Conservation (phyloP, 75 land plant genomes). For the Sequoia sempervirens region DNA sequence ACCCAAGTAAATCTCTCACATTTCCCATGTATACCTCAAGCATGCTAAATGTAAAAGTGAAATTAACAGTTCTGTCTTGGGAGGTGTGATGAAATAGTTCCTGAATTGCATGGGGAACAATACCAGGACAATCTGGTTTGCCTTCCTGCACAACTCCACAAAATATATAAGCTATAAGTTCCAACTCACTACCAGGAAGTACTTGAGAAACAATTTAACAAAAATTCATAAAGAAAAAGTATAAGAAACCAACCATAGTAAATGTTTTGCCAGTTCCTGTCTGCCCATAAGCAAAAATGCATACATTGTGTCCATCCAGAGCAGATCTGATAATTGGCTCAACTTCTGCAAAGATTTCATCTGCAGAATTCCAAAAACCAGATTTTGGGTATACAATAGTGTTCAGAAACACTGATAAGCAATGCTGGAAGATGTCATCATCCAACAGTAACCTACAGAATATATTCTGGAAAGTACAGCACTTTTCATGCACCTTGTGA, state of each 20-base stretch:
- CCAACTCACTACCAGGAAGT: neutral
- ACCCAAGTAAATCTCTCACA: conserved; percentile 60
- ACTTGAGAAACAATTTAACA: neutral
- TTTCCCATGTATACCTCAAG: conserved; percentile 81
- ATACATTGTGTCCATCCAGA: conserved; percentile 79
- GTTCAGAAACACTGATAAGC: neutral
- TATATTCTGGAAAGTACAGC: conserved; percentile 2
- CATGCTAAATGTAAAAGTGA: conserved; percentile 65
- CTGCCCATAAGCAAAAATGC: conserved; percentile 87
- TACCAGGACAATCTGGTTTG: conserved; percentile 48
- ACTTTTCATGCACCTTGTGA: conserved; percentile 54
- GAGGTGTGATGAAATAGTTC: conserved; percentile 50
- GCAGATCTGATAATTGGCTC: conserved; percentile 76
- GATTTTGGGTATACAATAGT: neutral
- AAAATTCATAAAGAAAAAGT: neutral
- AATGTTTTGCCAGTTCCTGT: conserved; percentile 88
- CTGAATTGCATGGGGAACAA: conserved; percentile 59
- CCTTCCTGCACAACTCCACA: conserved; percentile 55
- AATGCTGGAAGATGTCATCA: neutral
- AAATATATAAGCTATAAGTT: too few species aligned
- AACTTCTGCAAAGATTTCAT: conserved; percentile 72
- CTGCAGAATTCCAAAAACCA: conserved; percentile 28
- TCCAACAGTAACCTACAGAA: neutral
- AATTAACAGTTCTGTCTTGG: conserved; percentile 28
- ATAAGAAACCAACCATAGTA: conserved; percentile 58